These are phyloP conservation scores for Aspergillus quadricinctus DNA, from an alignment of 2,329 filamentous ascomycete genomes.

Conservation along the genomic window DNA sequence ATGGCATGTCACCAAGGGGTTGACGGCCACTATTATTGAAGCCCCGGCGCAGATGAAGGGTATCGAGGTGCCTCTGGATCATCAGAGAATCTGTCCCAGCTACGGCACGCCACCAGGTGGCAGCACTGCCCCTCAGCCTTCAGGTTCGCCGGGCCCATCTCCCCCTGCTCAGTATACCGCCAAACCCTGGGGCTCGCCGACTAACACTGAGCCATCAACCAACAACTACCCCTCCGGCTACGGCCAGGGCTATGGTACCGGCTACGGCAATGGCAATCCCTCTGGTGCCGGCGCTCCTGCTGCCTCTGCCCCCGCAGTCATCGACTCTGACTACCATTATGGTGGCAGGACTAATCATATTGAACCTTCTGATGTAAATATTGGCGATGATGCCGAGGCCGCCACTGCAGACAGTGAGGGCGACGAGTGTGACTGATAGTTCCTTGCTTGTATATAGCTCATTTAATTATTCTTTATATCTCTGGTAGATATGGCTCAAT, in stretches of 20 bases:
- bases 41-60: slow-evolving; percentile 20
- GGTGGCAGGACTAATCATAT: neutral
- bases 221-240: neutral
- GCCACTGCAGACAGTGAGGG: neutral
- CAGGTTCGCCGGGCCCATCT: too few relatives aligned
- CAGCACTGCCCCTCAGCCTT: too few relatives aligned
- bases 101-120: neutral
- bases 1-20: slow-evolving; percentile 32
- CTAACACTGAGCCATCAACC: too few relatives aligned
- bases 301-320: neutral
- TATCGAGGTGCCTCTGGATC: slow-evolving; percentile 2
- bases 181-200: neutral
- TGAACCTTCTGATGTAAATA: neutral
- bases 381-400: neutral
- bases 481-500: neutral
- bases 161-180: too few relatives aligned
- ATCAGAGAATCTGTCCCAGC: neutral
- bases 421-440: neutral
- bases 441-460: neutral
- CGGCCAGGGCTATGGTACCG: neutral
- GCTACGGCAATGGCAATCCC: neutral
- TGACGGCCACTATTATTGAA: slow-evolving; percentile 30
- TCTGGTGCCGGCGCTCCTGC: neutral
- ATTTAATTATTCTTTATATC: neutral
- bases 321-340: neutral